Evolutionary conservation across 1,284 basidiomycete species (phyloP), one percentile per base, ranked within the genome.

Genomic region (Coriolopsis trogii): DNA sequence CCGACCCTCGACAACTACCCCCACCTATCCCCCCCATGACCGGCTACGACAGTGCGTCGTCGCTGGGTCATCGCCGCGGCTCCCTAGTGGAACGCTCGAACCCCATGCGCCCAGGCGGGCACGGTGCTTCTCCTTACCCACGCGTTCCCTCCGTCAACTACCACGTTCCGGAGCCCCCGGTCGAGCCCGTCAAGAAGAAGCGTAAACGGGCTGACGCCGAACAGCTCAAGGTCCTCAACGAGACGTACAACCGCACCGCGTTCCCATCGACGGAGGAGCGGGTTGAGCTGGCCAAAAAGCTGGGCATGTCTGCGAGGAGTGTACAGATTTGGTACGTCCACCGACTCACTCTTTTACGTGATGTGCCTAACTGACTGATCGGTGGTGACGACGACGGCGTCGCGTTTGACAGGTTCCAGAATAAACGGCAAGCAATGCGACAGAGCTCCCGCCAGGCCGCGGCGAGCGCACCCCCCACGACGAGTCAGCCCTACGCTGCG

Each of bases 211-310:
- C 89, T 4, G 88, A 91, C 62, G 85, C 87, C 8, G 77, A 78
- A 33, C 89, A 92, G 62, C 75, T 92, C 51, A 86, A 87, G 65
- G 82, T 89, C 34, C 74, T 92, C 64, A 91, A 91, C 63, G 87
- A 89, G 64, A 85, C 83, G 0, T 92, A 91, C 65, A 76, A 74
- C 54, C 80, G 89, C 50, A 92, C 90, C 1, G 87, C 89, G 16
- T 92, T 92, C 64, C 89, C 89, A 20, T 89, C 89, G 8, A 92
- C 89, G 15, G 89, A 91, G 67, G 89, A 92, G 67, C 81, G 89
- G n/a, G 75, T 81, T 41, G 82, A 82, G 30, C 72, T 92, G 37
- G 90, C 90, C 8, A 86, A 84, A 57, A 76, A 81, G 60, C 73
- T 92, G 56, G 87, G 87, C 60, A 92, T 92, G 89, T 85, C 87